phyloP scores from a whole-genome alignment of 2,329 filamentous ascomycete genomes.

The Paraconiothyrium brasiliense region DNA sequence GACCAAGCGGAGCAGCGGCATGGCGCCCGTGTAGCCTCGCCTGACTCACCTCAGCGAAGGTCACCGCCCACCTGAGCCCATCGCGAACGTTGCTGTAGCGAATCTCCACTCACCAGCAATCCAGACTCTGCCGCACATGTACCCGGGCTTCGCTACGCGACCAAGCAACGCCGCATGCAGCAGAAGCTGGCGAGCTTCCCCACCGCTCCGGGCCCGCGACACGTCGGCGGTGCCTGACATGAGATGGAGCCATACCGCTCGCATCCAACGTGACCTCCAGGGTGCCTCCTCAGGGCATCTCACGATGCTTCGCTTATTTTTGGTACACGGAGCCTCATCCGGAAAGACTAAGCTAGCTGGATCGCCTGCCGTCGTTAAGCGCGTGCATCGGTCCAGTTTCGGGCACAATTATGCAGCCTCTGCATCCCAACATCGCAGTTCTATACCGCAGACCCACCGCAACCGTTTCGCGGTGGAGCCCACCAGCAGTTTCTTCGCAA shows the following conservation, averaged over 20 bases:
- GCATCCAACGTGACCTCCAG: constrained; percentile 3
- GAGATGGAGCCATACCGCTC: constrained; percentile 15
- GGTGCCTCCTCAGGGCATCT: constrained; percentile 22
- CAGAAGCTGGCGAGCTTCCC: constrained; percentile 17
- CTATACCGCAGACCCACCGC: constrained; percentile 7
- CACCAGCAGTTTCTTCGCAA: constrained; percentile 10
- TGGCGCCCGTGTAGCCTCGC: constrained; percentile 27
- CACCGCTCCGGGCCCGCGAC: constrained; percentile 17
- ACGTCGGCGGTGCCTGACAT: constrained; percentile 18
- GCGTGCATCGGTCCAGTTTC: constrained; percentile 19
- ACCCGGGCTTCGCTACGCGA: constrained; percentile 30
- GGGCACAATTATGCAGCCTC: constrained; percentile 32
- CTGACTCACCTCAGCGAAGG: constrained; percentile 32
- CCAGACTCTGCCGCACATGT: constrained; percentile 35
- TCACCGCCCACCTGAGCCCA: constrained; percentile 25
- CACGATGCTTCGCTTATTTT: constrained; percentile 40
- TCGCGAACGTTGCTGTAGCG: constrained; percentile 30
- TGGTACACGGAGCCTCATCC: constrained; percentile 10
- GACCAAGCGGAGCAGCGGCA: constrained; percentile 27
- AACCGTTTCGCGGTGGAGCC: constrained; percentile 13
- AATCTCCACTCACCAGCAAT: constrained; percentile 39
- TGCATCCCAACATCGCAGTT: constrained; percentile 25
- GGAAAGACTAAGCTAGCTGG: constrained; percentile 15
- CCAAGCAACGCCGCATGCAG: constrained; percentile 15
- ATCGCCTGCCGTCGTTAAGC: constrained; percentile 18